These are phyloP conservation scores for Lepraria neglecta DNA, from an alignment of 495 filamentous ascomycete species.

Conservation along the genomic window DNA sequence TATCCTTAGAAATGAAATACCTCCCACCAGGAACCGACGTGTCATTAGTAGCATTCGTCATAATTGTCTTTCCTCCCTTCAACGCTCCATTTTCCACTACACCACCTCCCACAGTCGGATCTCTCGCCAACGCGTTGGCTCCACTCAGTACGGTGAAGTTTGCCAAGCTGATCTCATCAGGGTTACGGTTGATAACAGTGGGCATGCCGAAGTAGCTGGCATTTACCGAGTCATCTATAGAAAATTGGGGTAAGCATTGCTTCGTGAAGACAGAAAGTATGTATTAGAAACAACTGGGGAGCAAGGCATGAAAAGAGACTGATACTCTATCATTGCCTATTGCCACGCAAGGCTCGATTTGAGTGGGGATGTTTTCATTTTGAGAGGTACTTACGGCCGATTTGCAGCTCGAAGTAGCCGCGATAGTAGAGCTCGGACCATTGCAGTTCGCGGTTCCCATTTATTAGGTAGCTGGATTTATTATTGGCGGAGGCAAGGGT, in stretches of 20 bases:
- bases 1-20: constrained; percentile 24
- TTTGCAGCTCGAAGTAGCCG: constrained; percentile 53
- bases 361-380: too few relatives aligned
- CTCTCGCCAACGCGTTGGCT: constrained; percentile 45
- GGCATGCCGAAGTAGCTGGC: constrained; percentile 53
- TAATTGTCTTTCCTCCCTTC: constrained; percentile 41
- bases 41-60: constrained; percentile 46
- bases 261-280: too few relatives aligned
- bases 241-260: too few relatives aligned
- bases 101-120: constrained; percentile 41
- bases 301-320: too few relatives aligned
- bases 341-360: too few relatives aligned
- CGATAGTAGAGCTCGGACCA: constrained; percentile 66
- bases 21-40: constrained; percentile 34
- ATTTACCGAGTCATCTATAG: constrained; percentile 38
- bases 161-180: constrained; percentile 50
- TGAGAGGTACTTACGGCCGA: constrained; percentile 28
- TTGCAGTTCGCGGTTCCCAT: constrained; percentile 54
- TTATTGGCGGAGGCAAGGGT: constrained; percentile 41
- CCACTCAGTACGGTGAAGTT: constrained; percentile 54
- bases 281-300: too few relatives aligned
- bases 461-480: constrained; percentile 39
- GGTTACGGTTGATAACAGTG: constrained; percentile 38
- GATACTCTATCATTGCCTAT: too few relatives aligned
- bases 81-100: constrained; percentile 43